Evolutionary conservation across 2,329 filamentous ascomycete species (phyloP), one percentile per base, ranked within the genome.

Genomic region (Penicillium sp.): DNA sequence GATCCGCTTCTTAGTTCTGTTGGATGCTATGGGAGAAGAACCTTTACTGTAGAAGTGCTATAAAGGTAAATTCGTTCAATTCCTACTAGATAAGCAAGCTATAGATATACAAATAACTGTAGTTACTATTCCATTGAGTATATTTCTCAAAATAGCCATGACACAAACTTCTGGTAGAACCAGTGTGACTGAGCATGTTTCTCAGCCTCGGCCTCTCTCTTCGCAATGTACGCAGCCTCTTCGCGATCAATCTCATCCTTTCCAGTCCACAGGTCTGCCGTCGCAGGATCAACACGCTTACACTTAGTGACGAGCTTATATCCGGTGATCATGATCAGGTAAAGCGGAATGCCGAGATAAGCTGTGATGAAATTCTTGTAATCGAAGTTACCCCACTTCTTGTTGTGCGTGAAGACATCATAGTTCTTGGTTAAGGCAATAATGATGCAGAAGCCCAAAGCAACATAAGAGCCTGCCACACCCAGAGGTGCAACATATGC

Each of bases 401-500:
- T 53, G 43, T 66, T 73, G 57, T 72, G 74, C 2, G 85, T 79
- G 73, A 95, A 95, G 57, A 89, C 87, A 55, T 84, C 81, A 75
- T 86, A 95, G 80, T 91, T 93, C 83, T 95, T 96, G 69, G 90
- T 93, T 51, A 96, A 70, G 1, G 88, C 84, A 59, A 95, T 89
- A 33, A 95, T 70, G 68, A 82, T 80, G 75, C 89, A 91, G 76
- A 91, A 87, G 68, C 80, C 77, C 2, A 95, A 80, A 0, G 88
- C 88, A 57, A 79, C 77, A 69, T 86, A 86, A 0, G 87, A 91
- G 11, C 90, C 91, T 59, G 72, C 83, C 37, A 86, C 75, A n/a
- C 90, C 90, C 16, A 93, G 81, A 0, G 90, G 90, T 0, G 90
- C 88, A 16, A 80, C 80, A 71, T 88, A 92, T 1, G 85, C 83